Evolutionary conservation across 2,329 filamentous ascomycete genomes (phyloP), one percentile per base, ranked within the genome.

Genomic region (Fulvia fulva): DNA sequence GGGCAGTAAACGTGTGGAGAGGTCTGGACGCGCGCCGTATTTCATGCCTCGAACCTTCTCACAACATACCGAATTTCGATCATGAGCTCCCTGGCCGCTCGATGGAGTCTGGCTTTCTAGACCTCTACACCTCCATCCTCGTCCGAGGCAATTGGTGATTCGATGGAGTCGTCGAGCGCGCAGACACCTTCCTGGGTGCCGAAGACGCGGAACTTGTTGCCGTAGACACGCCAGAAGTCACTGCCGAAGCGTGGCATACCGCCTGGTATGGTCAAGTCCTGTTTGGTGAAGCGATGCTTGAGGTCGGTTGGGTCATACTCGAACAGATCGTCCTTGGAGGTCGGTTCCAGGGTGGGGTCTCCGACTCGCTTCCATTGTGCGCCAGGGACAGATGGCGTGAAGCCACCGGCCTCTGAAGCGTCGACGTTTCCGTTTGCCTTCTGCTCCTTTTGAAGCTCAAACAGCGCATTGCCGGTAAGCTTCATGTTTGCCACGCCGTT

Each of bases 191-290:
- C 83, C 49, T 77, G 66, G 0, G 83, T 86, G 2, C 83, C 84
- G 72, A 85, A 87, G 1, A 85, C 79, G 41, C 84, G 75, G 56
- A 87, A 67, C 62, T 78, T 82, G 63, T 87, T 87, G 1, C 81
- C 81, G 67, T 85, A 85, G 9, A 78, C 69, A 3, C 71, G 65
- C 84, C 84, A 87, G 66, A 87, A 86, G 16, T 75, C 70, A 4
- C 75, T 75, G 1, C 75, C 74, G 57, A 81, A 80, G 1, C 74
- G 68, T 7, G 84, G 83, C 60, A 87, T 81, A 2, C 70, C 70
- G 8, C 65, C 65, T 19, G 63, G 57, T 8, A 71, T 63, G 47
- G 81, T 67, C 44, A 76, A 45, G 37, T 63, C 60, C 41, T 60
- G 56, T 12, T 59, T 53, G 5, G 34, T 19, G 49, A 65, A 56